Percentiles rank a stretch among this genome's conserved stretches.
Conservation (phyloP, 2,329 filamentous ascomycete species). For the Fusarium sp. region DNA sequence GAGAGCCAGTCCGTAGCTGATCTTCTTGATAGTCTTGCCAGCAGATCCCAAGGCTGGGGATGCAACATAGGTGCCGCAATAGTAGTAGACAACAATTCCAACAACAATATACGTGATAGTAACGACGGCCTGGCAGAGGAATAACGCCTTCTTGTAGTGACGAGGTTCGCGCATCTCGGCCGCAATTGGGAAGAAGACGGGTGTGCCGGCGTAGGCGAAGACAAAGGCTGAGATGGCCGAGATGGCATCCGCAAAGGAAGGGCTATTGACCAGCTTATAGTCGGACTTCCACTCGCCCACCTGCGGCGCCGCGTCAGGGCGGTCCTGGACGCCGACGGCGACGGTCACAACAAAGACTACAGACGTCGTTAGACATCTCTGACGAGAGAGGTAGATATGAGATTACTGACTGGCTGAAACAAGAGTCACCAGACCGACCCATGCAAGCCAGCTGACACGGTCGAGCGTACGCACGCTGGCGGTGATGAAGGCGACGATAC, state of each 20-base stretch:
- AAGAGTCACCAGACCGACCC: conserved; percentile 40
- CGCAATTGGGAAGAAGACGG: conserved; percentile 48
- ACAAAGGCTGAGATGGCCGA: conserved; percentile 46
- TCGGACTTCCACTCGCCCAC: conserved; percentile 44
- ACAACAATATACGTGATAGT: conserved; percentile 49
- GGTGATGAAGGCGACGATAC: conserved; percentile 45
- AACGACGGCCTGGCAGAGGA: conserved; percentile 44
- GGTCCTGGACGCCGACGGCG: conserved; percentile 28
- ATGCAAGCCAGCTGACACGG: conserved; percentile 50
- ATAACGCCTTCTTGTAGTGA: conserved; percentile 37
- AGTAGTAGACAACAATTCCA: conserved; percentile 57
- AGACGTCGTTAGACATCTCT: not conserved
- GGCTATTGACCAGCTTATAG: conserved; percentile 46
- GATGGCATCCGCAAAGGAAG: conserved; percentile 48
- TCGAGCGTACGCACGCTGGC: conserved; percentile 49
- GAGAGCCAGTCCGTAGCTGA: conserved; percentile 54
- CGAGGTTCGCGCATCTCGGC: conserved; percentile 49
- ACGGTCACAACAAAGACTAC: conserved; percentile 33
- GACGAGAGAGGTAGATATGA: accelerated
- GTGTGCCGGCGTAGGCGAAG: conserved; percentile 27
- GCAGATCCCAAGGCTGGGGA: conserved; percentile 60
- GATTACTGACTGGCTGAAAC: conserved; percentile 29
- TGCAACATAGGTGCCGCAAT: conserved; percentile 58
- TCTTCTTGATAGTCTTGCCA: conserved; percentile 55
- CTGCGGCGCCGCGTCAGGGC: conserved; percentile 24